Evolutionary conservation across 23 red algal genomes (phyloP), one percentile per base, ranked within the genome.

Genomic region (Gracilaria caudata): DNA sequence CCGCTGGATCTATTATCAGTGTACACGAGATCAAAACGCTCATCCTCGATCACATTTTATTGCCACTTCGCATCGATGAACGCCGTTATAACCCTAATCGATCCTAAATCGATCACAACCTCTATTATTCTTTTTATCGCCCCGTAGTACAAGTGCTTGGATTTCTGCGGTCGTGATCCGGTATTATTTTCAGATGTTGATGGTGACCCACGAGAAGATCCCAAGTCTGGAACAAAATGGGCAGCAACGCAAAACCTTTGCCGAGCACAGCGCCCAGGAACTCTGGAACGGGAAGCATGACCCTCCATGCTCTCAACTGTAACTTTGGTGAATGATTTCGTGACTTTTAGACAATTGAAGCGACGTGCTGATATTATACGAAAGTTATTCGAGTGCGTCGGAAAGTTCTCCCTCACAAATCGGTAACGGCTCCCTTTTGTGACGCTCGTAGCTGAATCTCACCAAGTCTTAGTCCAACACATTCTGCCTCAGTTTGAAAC

Each of bases 21-120:
- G 65, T 71, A 71, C 65, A 71, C 65, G 4, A 71, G n/a, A n/a
- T 41, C 65, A 23, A 71, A 41, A 10, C 20, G 20, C 10, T 71
- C 34, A 41, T 71, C 65, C 14, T 71, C 34, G 39, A 1, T 11
- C 6, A 71, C 1, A 20, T 14, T 19, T 16, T 71, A 41, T 34
- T 36, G 65, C 65, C 65, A 71, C 4, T 71, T 71, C 2, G 40
- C 65, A 10, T 71, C 65, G 1, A 41, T 7, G 21, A 71, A 71
- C 14, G 37, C 65, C 1, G 34, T 41, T 13, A 41, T 19, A 6
- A 71, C 34, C 20, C 65, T 10, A 4, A 71, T 39, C 14, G 34
- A 41, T 41, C 34, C 10, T 0, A 71, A 1, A 2, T 71, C 34
- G 35, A 39, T 9, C 1, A 30, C 14, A 65, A 65, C 60, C 23